These are phyloP conservation scores for Erodium moschatum DNA, from an alignment of 441 rosid genomes.

Conservation along the genomic window DNA sequence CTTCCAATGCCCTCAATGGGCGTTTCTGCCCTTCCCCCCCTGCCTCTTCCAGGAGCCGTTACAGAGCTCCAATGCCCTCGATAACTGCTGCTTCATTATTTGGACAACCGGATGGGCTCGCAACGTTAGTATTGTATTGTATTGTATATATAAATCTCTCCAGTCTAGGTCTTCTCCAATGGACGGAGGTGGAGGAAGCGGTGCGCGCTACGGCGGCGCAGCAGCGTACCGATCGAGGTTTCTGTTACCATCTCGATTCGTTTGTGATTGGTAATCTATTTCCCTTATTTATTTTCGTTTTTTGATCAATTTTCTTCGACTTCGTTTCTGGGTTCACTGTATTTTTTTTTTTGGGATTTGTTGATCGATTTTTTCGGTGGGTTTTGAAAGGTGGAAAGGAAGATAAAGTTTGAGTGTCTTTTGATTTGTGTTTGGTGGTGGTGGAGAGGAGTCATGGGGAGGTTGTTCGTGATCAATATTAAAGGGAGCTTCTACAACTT, in stretches of 20 bases:
- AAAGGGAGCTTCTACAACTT: conserved; percentile 57
- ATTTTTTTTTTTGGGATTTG: background rate
- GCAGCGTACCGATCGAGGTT: conserved; percentile 46
- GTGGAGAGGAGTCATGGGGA: conserved; percentile 44
- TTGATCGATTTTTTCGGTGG: background rate
- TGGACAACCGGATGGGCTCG: too few relatives aligned
- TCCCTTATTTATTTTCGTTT: background rate
- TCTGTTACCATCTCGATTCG: background rate
- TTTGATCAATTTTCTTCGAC: background rate
- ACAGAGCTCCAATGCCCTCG: too few relatives aligned
- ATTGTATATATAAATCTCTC: too few relatives aligned
- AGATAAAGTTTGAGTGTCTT: background rate
- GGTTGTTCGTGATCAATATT: conserved; percentile 44
- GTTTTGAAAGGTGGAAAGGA: too few relatives aligned
- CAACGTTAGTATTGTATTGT: too few relatives aligned
- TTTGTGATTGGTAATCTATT: background rate
- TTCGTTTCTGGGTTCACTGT: background rate
- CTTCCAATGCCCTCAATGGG: too few relatives aligned
- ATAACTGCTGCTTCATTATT: too few relatives aligned
- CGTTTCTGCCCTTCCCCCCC: too few relatives aligned
- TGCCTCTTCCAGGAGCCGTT: too few relatives aligned
- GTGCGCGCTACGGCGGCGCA: conserved; percentile 34
- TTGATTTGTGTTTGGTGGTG: conserved; percentile 3
- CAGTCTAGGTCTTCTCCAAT: conserved; percentile 18
- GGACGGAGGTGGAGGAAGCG: conserved; percentile 31